Conservation (phyloP, 345 rosid species). For the Salix exigua region DNA sequence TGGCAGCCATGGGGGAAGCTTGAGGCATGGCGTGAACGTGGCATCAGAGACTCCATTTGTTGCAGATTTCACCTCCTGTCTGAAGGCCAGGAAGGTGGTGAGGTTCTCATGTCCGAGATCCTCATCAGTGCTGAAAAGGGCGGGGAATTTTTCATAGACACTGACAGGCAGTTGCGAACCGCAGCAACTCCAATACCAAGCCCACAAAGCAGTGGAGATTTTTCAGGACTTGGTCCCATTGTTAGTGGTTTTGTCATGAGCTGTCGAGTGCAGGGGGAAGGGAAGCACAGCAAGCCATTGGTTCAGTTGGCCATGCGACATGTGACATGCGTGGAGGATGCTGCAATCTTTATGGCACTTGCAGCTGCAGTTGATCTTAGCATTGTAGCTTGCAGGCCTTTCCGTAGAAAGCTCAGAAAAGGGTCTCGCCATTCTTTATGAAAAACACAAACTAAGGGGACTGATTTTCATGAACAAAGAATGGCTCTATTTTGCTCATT, state of each 20-base stretch:
- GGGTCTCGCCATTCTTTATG: conserved; percentile 62
- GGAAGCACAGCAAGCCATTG: conserved; percentile 73
- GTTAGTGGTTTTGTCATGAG: conserved; percentile 86
- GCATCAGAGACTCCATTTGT: conserved; percentile 79
- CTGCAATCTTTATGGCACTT: conserved; percentile 94
- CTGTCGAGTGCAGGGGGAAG: conserved; percentile 89
- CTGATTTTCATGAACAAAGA: conserved; percentile 18
- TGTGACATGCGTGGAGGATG: conserved; percentile 91
- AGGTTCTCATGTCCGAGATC: conserved; percentile 81
- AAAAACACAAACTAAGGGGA: conserved; percentile 16
- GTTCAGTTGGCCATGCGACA: conserved; percentile 88
- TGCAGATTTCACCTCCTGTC: conserved; percentile 82
- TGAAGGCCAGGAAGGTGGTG: conserved; percentile 68
- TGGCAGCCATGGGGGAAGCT: conserved; percentile 99
- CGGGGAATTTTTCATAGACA: conserved; percentile 81
- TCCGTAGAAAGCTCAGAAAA: conserved; percentile 60
- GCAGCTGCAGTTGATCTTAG: conserved; percentile 93
- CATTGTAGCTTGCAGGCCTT: conserved; percentile 88
- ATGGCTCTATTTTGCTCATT: conserved; percentile 12
- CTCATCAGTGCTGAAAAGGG: conserved; percentile 83
- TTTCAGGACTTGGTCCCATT: conserved; percentile 51
- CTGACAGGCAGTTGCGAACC: conserved; percentile 62
- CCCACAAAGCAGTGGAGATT: conserved; percentile 92
- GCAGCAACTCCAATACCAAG: conserved; percentile 76
- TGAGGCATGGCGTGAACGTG: conserved; percentile 95